These are phyloP conservation scores for Stephanodiscus minutulus DNA, from an alignment of 108 stramenopile genomes.

Conservation along the genomic window DNA sequence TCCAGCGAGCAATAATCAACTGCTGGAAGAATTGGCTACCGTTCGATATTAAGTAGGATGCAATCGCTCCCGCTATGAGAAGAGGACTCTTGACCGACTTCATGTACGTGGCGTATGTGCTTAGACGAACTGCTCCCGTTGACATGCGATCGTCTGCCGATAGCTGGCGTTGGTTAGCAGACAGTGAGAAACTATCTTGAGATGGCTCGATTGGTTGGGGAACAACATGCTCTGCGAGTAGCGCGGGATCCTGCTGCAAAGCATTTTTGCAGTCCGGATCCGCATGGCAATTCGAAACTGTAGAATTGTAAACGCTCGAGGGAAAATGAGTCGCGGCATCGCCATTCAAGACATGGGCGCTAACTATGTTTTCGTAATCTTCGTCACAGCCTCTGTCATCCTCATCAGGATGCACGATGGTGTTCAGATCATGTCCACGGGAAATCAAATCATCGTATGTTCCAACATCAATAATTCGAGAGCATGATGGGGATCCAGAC, in stretches of 20 bases:
- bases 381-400: conserved; percentile 19
- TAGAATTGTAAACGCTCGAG: conserved; percentile 14
- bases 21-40: conserved; percentile 86
- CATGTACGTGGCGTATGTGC: conserved; percentile 76
- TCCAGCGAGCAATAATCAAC: conserved; percentile 77
- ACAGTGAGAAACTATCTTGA: neutral
- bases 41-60: conserved; percentile 68
- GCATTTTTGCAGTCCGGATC: conserved; percentile 63
- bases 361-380: conserved; percentile 7
- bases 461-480: conserved; percentile 68
- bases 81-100: conserved; percentile 68
- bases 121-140: conserved; percentile 71
- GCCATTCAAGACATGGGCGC: conserved; percentile 9
- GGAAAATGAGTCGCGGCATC: conserved; percentile 32
- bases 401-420: conserved; percentile 16
- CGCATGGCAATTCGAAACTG: conserved; percentile 53
- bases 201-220: conserved; percentile 26
- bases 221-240: conserved; percentile 46
- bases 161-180: conserved; percentile 25
- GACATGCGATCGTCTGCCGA: conserved; percentile 80
- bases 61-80: conserved; percentile 59
- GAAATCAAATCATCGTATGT: conserved; percentile 73
- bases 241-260: conserved; percentile 53
- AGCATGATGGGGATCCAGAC: conserved; percentile 35
- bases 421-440: conserved; percentile 64